Percentiles rank a stretch among this genome's conserved stretches.
Evolutionary conservation across 2,329 filamentous ascomycete species (phyloP).

Genomic region (Pseudocercospora fijiensis): DNA sequence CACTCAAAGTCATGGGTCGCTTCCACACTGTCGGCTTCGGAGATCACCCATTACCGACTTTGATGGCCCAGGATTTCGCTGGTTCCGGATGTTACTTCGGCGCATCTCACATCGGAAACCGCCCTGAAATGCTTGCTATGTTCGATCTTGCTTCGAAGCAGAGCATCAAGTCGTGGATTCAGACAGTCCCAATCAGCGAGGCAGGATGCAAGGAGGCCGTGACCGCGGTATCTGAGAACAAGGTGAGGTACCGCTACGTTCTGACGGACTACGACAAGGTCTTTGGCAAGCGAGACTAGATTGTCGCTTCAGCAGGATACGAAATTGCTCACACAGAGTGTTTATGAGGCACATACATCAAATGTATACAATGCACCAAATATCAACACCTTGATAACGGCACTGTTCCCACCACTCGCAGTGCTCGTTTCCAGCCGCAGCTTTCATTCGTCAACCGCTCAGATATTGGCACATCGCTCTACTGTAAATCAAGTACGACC

Average conservation of each 20-base stretch:
- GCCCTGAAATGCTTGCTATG: conserved; percentile 54
- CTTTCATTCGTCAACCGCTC: too few species aligned
- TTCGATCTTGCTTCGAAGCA: conserved; percentile 52
- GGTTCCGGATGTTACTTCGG: conserved; percentile 64
- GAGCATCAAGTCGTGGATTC: conserved; percentile 56
- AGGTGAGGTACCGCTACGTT: conserved; percentile 71
- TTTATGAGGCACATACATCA: too few species aligned
- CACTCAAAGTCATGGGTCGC: conserved; percentile 77
- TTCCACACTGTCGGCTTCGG: conserved; percentile 81
- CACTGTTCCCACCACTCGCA: too few species aligned
- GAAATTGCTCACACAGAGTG: neutral
- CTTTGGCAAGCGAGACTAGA: conserved; percentile 54
- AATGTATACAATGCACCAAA: too few species aligned
- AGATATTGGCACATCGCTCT: neutral
- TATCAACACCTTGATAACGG: too few species aligned
- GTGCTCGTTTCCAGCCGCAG: too few species aligned
- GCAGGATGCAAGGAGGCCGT: conserved; percentile 69
- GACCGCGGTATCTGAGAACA: conserved; percentile 63
- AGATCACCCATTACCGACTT: conserved; percentile 66
- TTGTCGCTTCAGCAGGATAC: neutral
- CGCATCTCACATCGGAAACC: conserved; percentile 48
- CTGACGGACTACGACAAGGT: conserved; percentile 66
- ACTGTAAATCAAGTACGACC: conserved; percentile 48
- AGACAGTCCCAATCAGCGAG: conserved; percentile 70
- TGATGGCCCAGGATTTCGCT: conserved; percentile 68